Evolutionary conservation across 2,329 filamentous ascomycete genomes (phyloP), one percentile per base, ranked within the genome.

Genomic region (Colletotrichum sp.): DNA sequence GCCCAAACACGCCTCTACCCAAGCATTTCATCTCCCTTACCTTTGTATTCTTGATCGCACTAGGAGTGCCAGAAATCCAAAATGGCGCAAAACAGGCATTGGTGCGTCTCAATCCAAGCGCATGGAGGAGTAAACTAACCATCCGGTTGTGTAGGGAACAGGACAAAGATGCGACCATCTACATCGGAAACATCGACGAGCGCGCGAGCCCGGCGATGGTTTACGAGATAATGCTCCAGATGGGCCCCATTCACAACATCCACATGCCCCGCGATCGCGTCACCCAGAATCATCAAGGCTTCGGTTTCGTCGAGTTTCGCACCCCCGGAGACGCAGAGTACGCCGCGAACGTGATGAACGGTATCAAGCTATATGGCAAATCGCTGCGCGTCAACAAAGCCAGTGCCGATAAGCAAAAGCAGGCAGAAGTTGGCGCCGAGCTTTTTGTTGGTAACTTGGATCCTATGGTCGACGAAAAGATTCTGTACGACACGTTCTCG

Each of bases 231-330:
- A 99, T 99, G 96, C 93, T 98, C 72, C 97, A 99, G 88, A 96
- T 96, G 84, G 97, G 97, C 71, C 96, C 96, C 80, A 98, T 99
- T 81, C 95, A 98, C 83, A 99, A 99, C 86, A 96, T 99, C 78
- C 97, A 99, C 87, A 93, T 99, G 83, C 97, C 97, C 72, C 98
- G 98, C 89, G 97, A 99, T 86, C 95, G 97, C 84, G 97, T 99
- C 80, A 98, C 97, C 63, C 96, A 98, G 83, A 94, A 93, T 73
- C 97, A 99, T 85, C 97, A 99, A 86, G 97, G 97, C 80, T 99
- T 98, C 89, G 97, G 97, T 81, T 99, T 99, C 86, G 97, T 99
- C 85, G 97, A 99, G 86, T 99, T 98, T 85, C 96, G 96, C 82
- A 96, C 94, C 79, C 96, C 98, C 83, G 93, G 96, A 82, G 97